Conservation (phyloP, 2,329 filamentous ascomycete genomes). For the Colletotrichum navitas region DNA sequence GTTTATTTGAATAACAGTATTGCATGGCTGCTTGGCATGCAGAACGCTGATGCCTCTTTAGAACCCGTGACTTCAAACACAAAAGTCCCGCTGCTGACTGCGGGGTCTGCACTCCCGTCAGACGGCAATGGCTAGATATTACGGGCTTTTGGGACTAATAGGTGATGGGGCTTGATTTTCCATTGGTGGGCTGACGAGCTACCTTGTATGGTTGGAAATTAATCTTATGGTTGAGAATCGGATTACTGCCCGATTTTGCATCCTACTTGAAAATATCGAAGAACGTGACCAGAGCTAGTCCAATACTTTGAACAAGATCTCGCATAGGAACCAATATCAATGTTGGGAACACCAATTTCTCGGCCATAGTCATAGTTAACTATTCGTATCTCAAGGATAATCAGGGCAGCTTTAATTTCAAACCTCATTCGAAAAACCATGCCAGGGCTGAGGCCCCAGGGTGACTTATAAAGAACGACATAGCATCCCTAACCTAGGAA, state of each 20-base stretch:
- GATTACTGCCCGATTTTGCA: too few relatives aligned
- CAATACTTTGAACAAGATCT: background rate
- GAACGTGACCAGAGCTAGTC: background rate
- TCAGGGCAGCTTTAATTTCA: background rate
- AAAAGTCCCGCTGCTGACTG: background rate
- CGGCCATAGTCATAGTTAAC: too few relatives aligned
- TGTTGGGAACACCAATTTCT: too few relatives aligned
- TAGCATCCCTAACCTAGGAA: rapidly evolving
- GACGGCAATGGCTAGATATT: background rate
- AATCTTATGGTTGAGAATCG: too few relatives aligned
- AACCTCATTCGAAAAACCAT: background rate
- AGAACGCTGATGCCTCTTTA: too few relatives aligned
- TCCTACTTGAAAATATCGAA: too few relatives aligned
- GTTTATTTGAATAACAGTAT: background rate
- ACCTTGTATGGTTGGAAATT: too few relatives aligned
- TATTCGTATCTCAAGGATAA: background rate
- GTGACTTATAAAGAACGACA: background rate
- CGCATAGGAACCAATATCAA: rapidly evolving
- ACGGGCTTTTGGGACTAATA: too few relatives aligned
- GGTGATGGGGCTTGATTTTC: background rate
- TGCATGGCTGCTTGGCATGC: too few relatives aligned
- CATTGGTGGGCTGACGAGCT: background rate
- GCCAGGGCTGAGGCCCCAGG: background rate
- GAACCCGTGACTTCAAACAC: background rate
- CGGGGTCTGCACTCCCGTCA: background rate